Base-by-base conservation (phyloP, 2,329 filamentous ascomycete species). In the Amauroascus verrucosus region DNA sequence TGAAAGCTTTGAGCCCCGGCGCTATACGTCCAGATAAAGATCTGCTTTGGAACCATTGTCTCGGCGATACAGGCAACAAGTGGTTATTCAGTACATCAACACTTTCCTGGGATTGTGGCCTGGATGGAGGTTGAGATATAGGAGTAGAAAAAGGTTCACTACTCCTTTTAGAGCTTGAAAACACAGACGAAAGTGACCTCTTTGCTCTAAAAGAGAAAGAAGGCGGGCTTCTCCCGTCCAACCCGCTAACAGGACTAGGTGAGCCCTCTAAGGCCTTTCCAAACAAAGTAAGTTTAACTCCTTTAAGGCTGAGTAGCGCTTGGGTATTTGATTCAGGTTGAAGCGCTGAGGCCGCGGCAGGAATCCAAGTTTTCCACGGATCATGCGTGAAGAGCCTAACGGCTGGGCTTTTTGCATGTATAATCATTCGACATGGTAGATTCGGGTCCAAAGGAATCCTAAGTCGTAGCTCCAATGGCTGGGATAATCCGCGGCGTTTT, bases 61-160 rank as follows among this genome's bases (percentile, higher is more conserved):
- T 38, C 16, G 46, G 33, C 24, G 46, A 48, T 16, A 28, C 13
- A 28, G 33, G 22, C 13, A 48, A 13, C 16, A 22, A 16, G 14
- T 16, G 16, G 3, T 28, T 22, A 1, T 40, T 32, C 28, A 38
- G 1, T 6, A n/a, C 7, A 28, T 38, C n/a, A 8, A 26, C 13
- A 11, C 5, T 48, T 26, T 28, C 33, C 20, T 9, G 3, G 14
- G 33, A 16, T 8, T 18, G 20, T 16, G 16, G n/a, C 18, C 22
- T 13, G 22, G 20, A 9, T 26, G 46, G 1, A 6, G 14, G 9
- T 3, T 26, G 33, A 28, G 22, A 32, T 11, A 43, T 6, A 18
- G 4, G 40, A 45, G 22, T 52, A 52, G 40, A 11, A 28, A 7
- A 28, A 52, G 13, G 9, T 26, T 52, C 40, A 46, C 49, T 52